Base-by-base conservation (phyloP, 2,329 filamentous ascomycete species). In the Diaporthe amygdali region DNA sequence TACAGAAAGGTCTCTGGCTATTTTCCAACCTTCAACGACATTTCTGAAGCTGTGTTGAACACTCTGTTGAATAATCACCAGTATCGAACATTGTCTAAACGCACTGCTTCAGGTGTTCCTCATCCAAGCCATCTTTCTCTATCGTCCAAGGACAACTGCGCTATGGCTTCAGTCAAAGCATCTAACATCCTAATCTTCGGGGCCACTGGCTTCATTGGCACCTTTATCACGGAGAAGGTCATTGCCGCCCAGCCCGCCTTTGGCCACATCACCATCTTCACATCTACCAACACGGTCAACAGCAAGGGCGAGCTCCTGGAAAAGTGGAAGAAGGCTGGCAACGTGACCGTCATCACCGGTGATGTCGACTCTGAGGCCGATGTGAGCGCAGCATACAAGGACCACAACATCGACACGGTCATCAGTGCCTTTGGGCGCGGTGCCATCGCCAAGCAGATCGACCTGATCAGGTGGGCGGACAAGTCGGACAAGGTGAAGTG, bases 341-440 rank as follows among this genome's bases (percentile, higher is more conserved):
- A 86, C 2, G 84, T 90, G 9, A 82, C 87, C 12, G 82, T 92
- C 7, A 81, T 91, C 25, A 82, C 87, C 0, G 90, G 90, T 27
- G 84, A 91, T 76, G 76, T 91, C 7, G 82, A 81, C 2, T 86
- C 84, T 30, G 83, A 86, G 30, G 77, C 81, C 14, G 87, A 90
- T 67, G 82, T 93, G 2, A 78, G 81, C 22, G 82, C 83, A n/a
- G 90, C 90, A 2, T 92, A 89, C 74, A 76, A 85, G 74, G 84
- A 85, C 5, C 71, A 85, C 85, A 82, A 61, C 39, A 87, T 91
- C 75, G 90, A 93, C 78, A 93, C 91, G 0, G 84, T 93, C 51
- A 81, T 94, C 61, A 91, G 88, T 25, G 88, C 89, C 2, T 84
- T 94, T 1, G 92, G 92, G 3, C 85, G 92, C 64, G 85, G 84